phyloP scores from a whole-genome alignment of 2,329 filamentous ascomycete species.

The Monilinia aucupariae region DNA sequence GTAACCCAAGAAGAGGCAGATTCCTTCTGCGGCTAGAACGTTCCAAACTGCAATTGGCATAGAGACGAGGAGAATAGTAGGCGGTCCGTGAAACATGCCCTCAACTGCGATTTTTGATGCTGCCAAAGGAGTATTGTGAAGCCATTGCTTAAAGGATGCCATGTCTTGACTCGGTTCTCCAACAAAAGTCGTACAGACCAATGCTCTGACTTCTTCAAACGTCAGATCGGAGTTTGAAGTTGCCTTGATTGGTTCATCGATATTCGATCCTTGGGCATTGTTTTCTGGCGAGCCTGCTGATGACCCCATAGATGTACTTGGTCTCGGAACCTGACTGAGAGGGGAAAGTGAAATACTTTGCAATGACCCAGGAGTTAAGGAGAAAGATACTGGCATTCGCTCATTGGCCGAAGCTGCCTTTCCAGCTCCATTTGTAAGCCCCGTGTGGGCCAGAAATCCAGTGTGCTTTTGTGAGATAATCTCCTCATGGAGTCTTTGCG shows the following conservation, averaged over 20 bases:
- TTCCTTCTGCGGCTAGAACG: conserved; percentile 60
- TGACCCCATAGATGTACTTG: conserved; percentile 35
- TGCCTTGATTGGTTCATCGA: conserved; percentile 28
- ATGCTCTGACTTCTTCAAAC: conserved; percentile 57
- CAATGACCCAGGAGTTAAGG: conserved; percentile 48
- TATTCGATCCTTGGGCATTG: conserved; percentile 23
- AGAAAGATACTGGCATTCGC: conserved; percentile 48
- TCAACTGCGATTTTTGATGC: conserved; percentile 57
- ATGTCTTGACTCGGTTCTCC: conserved; percentile 61
- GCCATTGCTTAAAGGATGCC: conserved; percentile 61
- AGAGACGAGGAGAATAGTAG: conserved; percentile 60
- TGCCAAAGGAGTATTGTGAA: conserved; percentile 53
- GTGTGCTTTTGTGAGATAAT: conserved; percentile 36
- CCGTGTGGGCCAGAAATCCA: conserved; percentile 41
- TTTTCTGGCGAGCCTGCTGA: conserved; percentile 30
- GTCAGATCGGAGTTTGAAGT: conserved; percentile 44
- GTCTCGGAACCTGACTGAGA: conserved; percentile 25
- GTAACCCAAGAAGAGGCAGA: conserved; percentile 60
- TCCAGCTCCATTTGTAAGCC: conserved; percentile 43
- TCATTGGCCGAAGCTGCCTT: conserved; percentile 34
- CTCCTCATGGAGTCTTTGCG: conserved; percentile 54
- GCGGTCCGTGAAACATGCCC: conserved; percentile 62
- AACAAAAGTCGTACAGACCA: conserved; percentile 62
- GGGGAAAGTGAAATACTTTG: conserved; percentile 48
- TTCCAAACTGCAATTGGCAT: conserved; percentile 61